Evolutionary conservation across 257 asterid genomes (phyloP).

Genomic region (Plantago ovata): DNA sequence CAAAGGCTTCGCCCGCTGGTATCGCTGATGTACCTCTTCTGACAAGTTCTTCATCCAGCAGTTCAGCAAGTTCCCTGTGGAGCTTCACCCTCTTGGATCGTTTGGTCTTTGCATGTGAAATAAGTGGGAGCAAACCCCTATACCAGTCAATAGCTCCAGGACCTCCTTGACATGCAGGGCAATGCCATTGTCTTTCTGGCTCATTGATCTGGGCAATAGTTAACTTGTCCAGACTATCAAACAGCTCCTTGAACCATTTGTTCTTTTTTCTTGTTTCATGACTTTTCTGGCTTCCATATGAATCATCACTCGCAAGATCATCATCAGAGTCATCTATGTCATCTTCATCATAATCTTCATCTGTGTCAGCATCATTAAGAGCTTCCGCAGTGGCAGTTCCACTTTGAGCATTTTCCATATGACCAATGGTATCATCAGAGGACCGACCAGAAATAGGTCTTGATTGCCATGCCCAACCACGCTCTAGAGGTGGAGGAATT

Average conservation of each 20-base stretch:
- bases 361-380: constrained; percentile 23
- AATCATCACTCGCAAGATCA: constrained; percentile 48
- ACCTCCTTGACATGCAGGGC: constrained; percentile 66
- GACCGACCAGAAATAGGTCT: constrained; percentile 30
- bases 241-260: constrained; percentile 47
- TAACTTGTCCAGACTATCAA: constrained; percentile 37
- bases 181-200: constrained; percentile 62
- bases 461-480: constrained; percentile 50
- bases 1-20: constrained; percentile 43
- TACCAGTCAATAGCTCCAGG: constrained; percentile 76
- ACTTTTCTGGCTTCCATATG: constrained; percentile 48
- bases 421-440: constrained; percentile 19
- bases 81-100: constrained; percentile 53
- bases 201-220: constrained; percentile 46
- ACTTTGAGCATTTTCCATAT: constrained; percentile 11
- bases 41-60: constrained; percentile 44
- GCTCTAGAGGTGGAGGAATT: constrained; percentile 46
- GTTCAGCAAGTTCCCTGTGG: constrained; percentile 52
- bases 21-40: constrained; percentile 47
- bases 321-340: constrained; percentile 43
- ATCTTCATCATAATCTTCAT: constrained; percentile 39
- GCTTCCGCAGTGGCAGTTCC: constrained; percentile 21
- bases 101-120: constrained; percentile 48
- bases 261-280: constrained; percentile 44
- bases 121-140: constrained; percentile 47